A percentile compares a stretch with the other conserved stretches of the same genome.
Conservation (phyloP, 768 basidiomycete genomes). For the Podaxis carcinomalis region DNA sequence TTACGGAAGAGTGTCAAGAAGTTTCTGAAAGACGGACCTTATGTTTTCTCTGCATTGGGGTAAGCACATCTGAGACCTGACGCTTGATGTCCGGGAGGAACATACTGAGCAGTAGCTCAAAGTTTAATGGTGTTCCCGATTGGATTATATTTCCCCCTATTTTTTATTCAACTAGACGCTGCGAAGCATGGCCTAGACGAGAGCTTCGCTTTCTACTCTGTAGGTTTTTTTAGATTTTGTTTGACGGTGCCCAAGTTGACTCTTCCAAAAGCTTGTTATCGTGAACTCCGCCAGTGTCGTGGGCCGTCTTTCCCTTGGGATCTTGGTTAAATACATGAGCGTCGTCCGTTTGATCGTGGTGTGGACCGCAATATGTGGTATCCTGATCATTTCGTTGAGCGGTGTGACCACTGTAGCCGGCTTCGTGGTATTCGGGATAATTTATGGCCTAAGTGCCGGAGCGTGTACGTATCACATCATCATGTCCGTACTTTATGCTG, state of each 20-base stretch:
- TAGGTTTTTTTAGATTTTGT: slow-evolving; percentile 12
- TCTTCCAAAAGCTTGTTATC: slow-evolving; percentile 18
- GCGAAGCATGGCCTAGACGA: slow-evolving; percentile 24
- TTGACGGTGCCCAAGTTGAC: neutral
- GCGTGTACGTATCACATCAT: slow-evolving; percentile 13
- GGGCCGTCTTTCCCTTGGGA: slow-evolving; percentile 17
- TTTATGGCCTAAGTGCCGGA: slow-evolving; percentile 34
- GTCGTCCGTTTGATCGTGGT: slow-evolving; percentile 14
- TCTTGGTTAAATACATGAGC: slow-evolving; percentile 14
- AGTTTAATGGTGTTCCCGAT: slow-evolving; percentile 19
- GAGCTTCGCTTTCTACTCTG: slow-evolving; percentile 37
- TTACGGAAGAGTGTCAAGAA: slow-evolving; percentile 3
- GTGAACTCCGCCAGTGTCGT: slow-evolving; percentile 17
- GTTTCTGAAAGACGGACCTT: slow-evolving; percentile 9
- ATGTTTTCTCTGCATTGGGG: slow-evolving; percentile 2
- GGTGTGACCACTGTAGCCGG: slow-evolving; percentile 25
- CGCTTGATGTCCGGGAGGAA: neutral
- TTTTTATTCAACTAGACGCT: slow-evolving; percentile 38
- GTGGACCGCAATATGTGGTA: slow-evolving; percentile 10
- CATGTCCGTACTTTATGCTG: neutral
- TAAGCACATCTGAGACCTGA: neutral
- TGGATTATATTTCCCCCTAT: slow-evolving; percentile 30
- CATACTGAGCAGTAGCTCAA: neutral
- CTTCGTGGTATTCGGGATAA: slow-evolving; percentile 29
- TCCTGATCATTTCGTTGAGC: slow-evolving; percentile 31